A percentile compares a stretch with the other conserved stretches of the same genome.
Conservation (phyloP, 2,329 filamentous ascomycete species). For the Celoporthe dispersa region DNA sequence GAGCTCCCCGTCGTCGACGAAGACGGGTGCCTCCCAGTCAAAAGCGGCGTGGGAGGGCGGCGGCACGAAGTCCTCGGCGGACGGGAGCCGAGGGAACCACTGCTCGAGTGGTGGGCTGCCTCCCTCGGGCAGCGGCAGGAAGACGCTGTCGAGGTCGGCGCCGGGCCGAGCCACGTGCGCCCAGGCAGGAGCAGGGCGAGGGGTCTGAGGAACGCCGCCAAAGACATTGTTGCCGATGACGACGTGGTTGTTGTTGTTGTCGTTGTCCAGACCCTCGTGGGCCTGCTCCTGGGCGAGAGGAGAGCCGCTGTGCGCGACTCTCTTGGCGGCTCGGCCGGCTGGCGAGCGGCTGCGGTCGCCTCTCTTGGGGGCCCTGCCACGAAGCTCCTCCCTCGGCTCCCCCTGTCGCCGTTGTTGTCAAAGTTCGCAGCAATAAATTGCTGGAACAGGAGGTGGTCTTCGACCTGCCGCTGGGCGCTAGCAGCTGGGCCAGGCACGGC, state of each 20-base stretch:
- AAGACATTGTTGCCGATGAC: background rate
- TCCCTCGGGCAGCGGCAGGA: background rate
- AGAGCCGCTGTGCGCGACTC: background rate
- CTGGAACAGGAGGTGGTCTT: background rate
- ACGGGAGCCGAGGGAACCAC: background rate
- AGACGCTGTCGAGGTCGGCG: background rate
- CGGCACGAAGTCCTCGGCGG: background rate
- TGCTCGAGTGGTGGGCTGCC: background rate
- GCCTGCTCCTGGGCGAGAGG: background rate
- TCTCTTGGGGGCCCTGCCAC: background rate
- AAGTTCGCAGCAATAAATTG: background rate
- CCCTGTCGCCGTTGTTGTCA: background rate
- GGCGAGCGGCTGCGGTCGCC: background rate
- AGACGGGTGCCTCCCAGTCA: background rate
- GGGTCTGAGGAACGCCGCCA: background rate
- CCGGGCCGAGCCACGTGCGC: background rate
- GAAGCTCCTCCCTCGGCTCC: background rate
- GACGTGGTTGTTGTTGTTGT: background rate
- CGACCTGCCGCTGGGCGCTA: background rate
- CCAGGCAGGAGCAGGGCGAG: background rate
- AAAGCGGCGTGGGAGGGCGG: background rate
- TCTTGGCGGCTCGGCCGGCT: background rate
- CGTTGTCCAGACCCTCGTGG: background rate
- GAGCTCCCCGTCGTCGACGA: background rate
- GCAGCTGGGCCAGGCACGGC: background rate